phyloP scores from a whole-genome alignment of 169 alveolate species.

The Cryptosporidium xiaoi region DNA sequence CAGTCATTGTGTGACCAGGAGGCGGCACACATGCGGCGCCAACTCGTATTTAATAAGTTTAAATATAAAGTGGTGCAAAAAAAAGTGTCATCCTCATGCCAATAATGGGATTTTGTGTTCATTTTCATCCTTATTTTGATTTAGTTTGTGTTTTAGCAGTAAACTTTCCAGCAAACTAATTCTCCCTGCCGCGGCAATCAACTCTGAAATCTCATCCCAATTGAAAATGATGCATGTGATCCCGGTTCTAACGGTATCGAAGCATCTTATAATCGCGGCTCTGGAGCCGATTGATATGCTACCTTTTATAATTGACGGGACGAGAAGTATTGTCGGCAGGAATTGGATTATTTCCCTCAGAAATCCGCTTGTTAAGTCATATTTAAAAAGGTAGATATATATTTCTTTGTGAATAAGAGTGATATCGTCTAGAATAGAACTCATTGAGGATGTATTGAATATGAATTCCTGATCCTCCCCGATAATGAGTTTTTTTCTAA shows the following conservation, averaged over 20 bases:
- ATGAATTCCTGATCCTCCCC: constrained; percentile 5
- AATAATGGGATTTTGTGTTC: not conserved
- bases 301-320: constrained; percentile 44
- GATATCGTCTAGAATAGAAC: not conserved
- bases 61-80: too few relatives aligned
- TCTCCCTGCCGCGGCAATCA: constrained; percentile 23
- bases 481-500: constrained; percentile 44
- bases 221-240: constrained; percentile 31
- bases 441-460: not conserved
- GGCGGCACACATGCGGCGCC: too few relatives aligned
- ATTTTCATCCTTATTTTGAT: not conserved
- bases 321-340: constrained; percentile 32
- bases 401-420: constrained; percentile 13
- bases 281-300: constrained; percentile 24
- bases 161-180: constrained; percentile 6
- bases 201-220: constrained; percentile 57
- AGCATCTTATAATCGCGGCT: constrained; percentile 39
- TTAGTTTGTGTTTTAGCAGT: not conserved
- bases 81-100: too few relatives aligned
- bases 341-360: not conserved
- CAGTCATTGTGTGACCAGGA: too few relatives aligned
- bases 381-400: constrained; percentile 8
- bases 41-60: too few relatives aligned
- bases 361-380: constrained; percentile 1
- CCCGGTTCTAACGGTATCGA: constrained; percentile 37